phyloP scores from a whole-genome alignment of 306 rosid genomes.

The Ammopiptanthus mongolicus region DNA sequence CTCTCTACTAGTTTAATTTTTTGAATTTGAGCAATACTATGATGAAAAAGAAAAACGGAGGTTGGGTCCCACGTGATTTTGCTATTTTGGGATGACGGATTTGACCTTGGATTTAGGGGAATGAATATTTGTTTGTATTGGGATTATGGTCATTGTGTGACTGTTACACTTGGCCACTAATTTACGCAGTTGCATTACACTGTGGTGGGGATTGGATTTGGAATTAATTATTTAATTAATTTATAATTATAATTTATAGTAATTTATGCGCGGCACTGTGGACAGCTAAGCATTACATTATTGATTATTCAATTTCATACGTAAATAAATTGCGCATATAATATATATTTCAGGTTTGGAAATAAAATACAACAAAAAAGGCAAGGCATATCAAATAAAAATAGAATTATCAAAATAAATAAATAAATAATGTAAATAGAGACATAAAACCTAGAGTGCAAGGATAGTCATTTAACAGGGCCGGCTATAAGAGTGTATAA shows the following conservation, averaged over 20 bases:
- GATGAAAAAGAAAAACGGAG: not conserved
- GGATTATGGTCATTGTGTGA: conserved; percentile 19
- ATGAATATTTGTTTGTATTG: conserved; percentile 16
- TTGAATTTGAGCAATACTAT: not conserved
- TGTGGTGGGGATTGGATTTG: conserved; percentile 20
- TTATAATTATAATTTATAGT: too few species aligned
- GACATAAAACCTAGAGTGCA: too few species aligned
- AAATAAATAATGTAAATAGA: too few species aligned
- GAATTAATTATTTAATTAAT: too few species aligned
- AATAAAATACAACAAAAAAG: too few species aligned
- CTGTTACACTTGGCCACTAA: not conserved
- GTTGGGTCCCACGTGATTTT: conserved; percentile 9
- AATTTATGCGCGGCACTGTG: not conserved
- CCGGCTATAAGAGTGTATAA: too few species aligned
- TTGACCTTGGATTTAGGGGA: not conserved
- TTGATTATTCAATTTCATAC: too few species aligned
- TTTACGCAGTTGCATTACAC: not conserved
- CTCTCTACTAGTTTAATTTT: not conserved
- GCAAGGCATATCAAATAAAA: too few species aligned
- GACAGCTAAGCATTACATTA: conserved; percentile 16
- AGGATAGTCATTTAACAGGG: too few species aligned
- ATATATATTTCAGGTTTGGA: too few species aligned
- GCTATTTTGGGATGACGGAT: conserved; percentile 12
- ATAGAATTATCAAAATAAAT: too few species aligned
- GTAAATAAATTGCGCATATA: too few species aligned